Conservation (phyloP, 1,284 basidiomycete species). For the Cutaneotrichosporon sp. region DNA sequence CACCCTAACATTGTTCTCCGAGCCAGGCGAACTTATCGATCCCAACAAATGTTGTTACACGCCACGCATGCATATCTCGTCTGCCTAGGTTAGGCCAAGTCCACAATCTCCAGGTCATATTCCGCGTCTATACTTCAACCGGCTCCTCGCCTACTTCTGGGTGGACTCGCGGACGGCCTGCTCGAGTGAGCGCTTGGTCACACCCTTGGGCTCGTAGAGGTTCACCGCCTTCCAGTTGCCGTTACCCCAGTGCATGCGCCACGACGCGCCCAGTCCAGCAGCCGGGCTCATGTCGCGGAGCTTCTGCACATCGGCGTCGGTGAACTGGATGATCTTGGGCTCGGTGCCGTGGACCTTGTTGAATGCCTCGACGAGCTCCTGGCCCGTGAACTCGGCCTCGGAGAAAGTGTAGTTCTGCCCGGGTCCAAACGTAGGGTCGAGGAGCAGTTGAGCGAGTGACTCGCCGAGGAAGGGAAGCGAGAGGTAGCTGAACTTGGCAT, state of each 20-base stretch:
- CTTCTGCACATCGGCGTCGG: constrained; percentile 7
- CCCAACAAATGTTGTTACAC: neutral
- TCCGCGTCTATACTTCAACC: neutral
- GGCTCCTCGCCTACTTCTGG: neutral
- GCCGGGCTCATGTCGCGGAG: neutral
- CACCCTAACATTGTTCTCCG: neutral
- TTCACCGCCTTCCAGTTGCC: constrained; percentile 14
- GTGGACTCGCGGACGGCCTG: constrained; percentile 10
- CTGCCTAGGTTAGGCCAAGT: neutral
- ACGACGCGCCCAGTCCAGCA: constrained; percentile 13
- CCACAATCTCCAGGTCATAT: neutral
- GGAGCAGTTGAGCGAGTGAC: constrained; percentile 14
- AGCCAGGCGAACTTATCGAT: neutral
- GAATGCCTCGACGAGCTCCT: constrained; percentile 14
- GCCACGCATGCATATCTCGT: no score
- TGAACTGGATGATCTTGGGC: constrained; percentile 3
- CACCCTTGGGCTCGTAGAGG: constrained; percentile 9
- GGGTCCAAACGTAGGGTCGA: constrained; percentile 1
- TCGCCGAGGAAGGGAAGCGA: constrained; percentile 15
- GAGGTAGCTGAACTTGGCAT: constrained; percentile 3
- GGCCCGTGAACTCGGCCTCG: constrained; percentile 17
- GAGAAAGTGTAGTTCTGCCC: constrained; percentile 13
- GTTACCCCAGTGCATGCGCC: constrained; percentile 19
- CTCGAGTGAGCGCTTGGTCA: constrained; percentile 7
- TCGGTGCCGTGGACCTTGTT: constrained; percentile 7